phyloP scores from a whole-genome alignment of 2,329 filamentous ascomycete species.

The Trichophyton benhamiae region DNA sequence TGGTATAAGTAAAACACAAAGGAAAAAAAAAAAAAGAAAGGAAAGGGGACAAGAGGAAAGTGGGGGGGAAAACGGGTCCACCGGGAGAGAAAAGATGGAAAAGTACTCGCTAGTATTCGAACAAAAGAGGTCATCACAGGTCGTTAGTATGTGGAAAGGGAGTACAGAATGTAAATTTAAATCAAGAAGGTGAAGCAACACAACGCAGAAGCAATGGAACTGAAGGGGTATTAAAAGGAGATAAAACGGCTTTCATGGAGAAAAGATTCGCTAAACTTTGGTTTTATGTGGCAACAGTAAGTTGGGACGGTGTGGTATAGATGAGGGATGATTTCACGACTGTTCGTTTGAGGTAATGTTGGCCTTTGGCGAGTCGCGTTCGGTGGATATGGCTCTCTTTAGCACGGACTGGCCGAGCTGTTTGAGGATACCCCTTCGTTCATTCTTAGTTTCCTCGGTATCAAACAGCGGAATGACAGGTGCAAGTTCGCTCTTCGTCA shows the following conservation, averaged over 20 bases:
- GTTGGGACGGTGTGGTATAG: conserved; percentile 2
- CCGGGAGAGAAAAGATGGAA: not conserved
- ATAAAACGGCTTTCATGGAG: not conserved
- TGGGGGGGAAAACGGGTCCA: not conserved
- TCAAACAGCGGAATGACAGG: conserved; percentile 28
- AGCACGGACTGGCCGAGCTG: conserved; percentile 35
- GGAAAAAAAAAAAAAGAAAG: not conserved
- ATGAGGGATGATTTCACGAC: not conserved
- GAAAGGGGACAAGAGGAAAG: not conserved
- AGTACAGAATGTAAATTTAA: not conserved
- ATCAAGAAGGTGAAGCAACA: not conserved
- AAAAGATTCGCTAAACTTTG: not conserved
- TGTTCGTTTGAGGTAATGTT: conserved; percentile 4
- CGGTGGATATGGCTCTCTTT: conserved; percentile 31
- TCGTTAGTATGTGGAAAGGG: not conserved
- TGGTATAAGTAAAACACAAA: not conserved
- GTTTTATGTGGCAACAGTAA: not conserved
- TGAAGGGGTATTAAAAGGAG: not conserved
- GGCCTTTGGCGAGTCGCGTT: conserved; percentile 23
- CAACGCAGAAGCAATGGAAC: not conserved
- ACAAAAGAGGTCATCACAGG: conserved; percentile 1
- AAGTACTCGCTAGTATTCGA: conserved; percentile 2
- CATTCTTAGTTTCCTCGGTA: conserved; percentile 29
- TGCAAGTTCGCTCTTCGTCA: conserved; percentile 50
- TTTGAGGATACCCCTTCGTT: conserved; percentile 31